Percentiles rank a stretch among this genome's conserved stretches.
Conservation (phyloP, 768 basidiomycete species). For the Tephrocybe sp. region DNA sequence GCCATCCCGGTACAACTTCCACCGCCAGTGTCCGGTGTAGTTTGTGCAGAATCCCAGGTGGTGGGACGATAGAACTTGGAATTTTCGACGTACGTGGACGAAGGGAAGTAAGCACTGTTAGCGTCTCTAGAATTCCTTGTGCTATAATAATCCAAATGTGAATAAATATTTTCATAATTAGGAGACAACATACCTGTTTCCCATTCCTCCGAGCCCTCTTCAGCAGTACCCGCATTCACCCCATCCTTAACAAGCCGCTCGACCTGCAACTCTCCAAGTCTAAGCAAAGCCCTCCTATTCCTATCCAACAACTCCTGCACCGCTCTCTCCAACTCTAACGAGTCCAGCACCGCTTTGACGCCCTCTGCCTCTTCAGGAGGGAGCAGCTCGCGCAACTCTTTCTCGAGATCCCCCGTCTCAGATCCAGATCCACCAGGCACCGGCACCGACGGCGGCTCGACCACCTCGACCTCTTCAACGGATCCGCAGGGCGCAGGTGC, state of each 20-base stretch:
- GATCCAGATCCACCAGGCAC: neutral
- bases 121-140: conserved; percentile 67
- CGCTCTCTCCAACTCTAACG: conserved; percentile 63
- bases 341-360: conserved; percentile 60
- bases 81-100: conserved; percentile 56
- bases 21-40: conserved; percentile 69
- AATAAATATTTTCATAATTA: conserved; percentile 3
- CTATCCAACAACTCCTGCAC: conserved; percentile 66
- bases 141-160: conserved; percentile 41
- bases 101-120: conserved; percentile 64
- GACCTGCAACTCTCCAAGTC: conserved; percentile 65
- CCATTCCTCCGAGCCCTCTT: conserved; percentile 80
- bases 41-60: conserved; percentile 61
- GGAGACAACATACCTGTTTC: conserved; percentile 58
- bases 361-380: conserved; percentile 50
- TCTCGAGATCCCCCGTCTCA: conserved; percentile 28
- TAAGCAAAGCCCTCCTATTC: conserved; percentile 59
- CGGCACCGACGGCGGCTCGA: too few species aligned
- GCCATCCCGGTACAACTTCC: conserved; percentile 63
- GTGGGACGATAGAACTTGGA: conserved; percentile 55
- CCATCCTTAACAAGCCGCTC: conserved; percentile 47
- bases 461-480: conserved; percentile 22
- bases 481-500: conserved; percentile 23
- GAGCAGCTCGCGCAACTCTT: conserved; percentile 51
- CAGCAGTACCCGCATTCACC: conserved; percentile 37